A percentile compares a stretch with the other conserved stretches of the same genome.
phyloP scores from a whole-genome alignment of 176 grass and related monocot genomes.

The Raddia guianensis region DNA sequence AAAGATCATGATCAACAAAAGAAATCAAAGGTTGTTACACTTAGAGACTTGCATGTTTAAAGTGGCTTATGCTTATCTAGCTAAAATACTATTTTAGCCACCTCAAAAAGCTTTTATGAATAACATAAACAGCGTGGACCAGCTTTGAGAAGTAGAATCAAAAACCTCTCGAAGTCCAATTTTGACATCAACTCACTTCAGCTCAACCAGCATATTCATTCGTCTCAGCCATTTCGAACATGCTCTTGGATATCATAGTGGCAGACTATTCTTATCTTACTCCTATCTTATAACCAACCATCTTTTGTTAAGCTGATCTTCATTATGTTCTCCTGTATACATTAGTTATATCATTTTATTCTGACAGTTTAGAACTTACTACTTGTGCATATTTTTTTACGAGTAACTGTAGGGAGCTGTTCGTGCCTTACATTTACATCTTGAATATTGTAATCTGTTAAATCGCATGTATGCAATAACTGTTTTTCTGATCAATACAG shows the following conservation, averaged over 20 bases:
- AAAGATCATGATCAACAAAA: constrained; percentile 92
- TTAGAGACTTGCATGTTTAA: constrained; percentile 12
- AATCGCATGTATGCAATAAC: neutral
- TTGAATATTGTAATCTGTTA: constrained; percentile 11
- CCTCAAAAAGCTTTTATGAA: too few species aligned
- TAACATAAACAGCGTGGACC: too few species aligned
- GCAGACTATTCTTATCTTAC: constrained; percentile 13
- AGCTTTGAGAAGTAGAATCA: too few species aligned
- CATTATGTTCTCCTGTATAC: constrained; percentile 12
- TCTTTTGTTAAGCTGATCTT: neutral
- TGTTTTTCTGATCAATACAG: neutral
- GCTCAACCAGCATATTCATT: too few species aligned
- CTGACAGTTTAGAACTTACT: constrained; percentile 19
- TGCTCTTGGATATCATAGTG: too few species aligned
- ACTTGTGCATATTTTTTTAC: constrained; percentile 7
- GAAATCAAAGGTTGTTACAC: constrained; percentile 74
- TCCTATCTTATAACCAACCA: neutral
- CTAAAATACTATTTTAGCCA: too few species aligned
- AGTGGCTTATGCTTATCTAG: neutral
- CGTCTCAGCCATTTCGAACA: too few species aligned
- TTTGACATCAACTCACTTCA: too few species aligned
- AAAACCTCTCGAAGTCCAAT: too few species aligned
- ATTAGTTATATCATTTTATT: constrained; percentile 2
- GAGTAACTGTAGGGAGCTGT: neutral
- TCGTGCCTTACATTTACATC: neutral